Percentiles rank a stretch among this genome's conserved stretches.
These are phyloP conservation scores for Pichia phayaonensis DNA, from an alignment of 805 yeast genomes.

Conservation along the genomic window DNA sequence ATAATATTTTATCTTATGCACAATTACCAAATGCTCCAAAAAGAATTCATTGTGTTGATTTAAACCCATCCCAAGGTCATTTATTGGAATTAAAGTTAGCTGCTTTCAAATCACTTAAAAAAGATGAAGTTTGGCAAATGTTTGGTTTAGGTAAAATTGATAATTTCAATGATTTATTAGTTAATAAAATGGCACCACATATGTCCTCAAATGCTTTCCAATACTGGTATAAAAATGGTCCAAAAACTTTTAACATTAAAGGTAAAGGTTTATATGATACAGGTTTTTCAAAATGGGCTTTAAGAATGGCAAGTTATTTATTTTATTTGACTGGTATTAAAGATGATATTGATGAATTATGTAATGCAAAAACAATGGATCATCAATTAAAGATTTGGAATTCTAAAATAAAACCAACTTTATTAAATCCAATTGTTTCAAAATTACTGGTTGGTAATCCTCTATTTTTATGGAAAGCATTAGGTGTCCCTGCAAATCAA, in stretches of 20 bases:
- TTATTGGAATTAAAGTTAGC: slow-evolving; percentile 74
- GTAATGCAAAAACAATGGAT: slow-evolving; percentile 47
- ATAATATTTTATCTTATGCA: slow-evolving; percentile 70
- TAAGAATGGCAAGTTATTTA: slow-evolving; percentile 55
- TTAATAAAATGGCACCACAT: slow-evolving; percentile 54
- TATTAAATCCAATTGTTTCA: slow-evolving; percentile 64
- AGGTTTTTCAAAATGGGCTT: slow-evolving; percentile 83
- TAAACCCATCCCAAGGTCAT: slow-evolving; percentile 79
- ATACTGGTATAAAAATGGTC: slow-evolving; percentile 66
- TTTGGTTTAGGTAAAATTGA: slow-evolving; percentile 69
- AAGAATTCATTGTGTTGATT: slow-evolving; percentile 76
- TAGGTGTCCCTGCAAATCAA: slow-evolving; percentile 85
- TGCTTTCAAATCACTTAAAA: slow-evolving; percentile 47
- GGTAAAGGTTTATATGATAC: slow-evolving; percentile 70
- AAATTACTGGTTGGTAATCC: slow-evolving; percentile 71
- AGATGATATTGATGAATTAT: slow-evolving; percentile 44
- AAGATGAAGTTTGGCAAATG: slow-evolving; percentile 61
- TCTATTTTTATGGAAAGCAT: slow-evolving; percentile 78
- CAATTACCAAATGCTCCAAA: slow-evolving; percentile 64
- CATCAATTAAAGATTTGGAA: slow-evolving; percentile 66
- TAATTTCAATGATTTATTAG: slow-evolving; percentile 43
- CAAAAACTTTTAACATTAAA: slow-evolving; percentile 42
- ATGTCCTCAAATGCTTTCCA: slow-evolving; percentile 76
- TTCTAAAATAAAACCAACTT: slow-evolving; percentile 52
- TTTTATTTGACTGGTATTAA: slow-evolving; percentile 50